Base-by-base conservation (phyloP, 163 green algal genomes). In the Chlorella variabilis region DNA sequence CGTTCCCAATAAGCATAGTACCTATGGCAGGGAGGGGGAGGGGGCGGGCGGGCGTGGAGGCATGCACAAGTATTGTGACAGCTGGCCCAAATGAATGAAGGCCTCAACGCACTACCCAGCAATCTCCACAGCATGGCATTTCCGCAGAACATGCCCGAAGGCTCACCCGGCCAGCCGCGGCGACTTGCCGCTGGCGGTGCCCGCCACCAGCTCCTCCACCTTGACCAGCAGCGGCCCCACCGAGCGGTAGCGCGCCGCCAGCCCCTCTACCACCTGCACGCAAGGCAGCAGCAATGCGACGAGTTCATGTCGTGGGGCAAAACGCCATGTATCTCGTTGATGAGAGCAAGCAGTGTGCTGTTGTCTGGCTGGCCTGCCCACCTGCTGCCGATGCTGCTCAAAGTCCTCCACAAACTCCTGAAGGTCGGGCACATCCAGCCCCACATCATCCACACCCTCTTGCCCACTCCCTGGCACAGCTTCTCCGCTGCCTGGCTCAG, bases 1-100 rank as follows among this genome's bases (percentile, higher is more conserved):
- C 90, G 84, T 87, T 98, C 95, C 94, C 94, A 98, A 87, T 95
- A 94, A 2, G 69, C 59, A 83, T 98, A 98, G 87, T 97, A 98
- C 33, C 76, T 80, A 54, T 11, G 17, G 25, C 33, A 41, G 11
- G 11, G 9, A 29, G n/a, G n/a, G 42, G 67, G 18, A 31, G 68
- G 68, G 31, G 2, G 18, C 25, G 11, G 36, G n/a, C 29, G 29
- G 68, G 6, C 6, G 13, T 17, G n/a, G 0, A 38, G 18, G 69
- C n/a, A 48, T 41, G 39, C 56, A 11, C 27, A 34, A 11, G 27
- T 25, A 42, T 27, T 45, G 23, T 17, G 29, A 4, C 25, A 15
- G 15, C 9, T n/a, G 23, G 13, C 15, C 20, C 13, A 62, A n/a
- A 5, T n/a, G n/a, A n/a, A 18, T 67, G 59, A 67, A 20, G 9